Evolutionary conservation across 2,329 filamentous ascomycete species (phyloP).

Genomic region (Trichoderma citrinoviride): DNA sequence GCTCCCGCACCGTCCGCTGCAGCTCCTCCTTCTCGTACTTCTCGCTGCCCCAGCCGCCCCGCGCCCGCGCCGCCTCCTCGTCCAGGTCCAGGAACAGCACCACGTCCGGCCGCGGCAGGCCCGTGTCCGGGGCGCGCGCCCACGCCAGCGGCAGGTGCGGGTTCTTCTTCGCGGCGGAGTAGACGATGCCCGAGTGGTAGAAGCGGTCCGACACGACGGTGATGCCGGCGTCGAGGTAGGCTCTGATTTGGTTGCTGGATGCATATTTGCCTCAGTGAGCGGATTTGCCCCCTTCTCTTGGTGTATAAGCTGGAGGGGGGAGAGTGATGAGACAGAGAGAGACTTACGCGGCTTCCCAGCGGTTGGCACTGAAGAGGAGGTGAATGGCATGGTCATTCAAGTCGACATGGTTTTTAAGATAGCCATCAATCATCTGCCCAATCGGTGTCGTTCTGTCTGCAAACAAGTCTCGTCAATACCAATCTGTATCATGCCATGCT

Average conservation of each 20-base stretch:
- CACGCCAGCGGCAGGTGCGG: slow-evolving; percentile 68
- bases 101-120: slow-evolving; percentile 81
- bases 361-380: slow-evolving; percentile 84
- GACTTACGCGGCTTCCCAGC: slow-evolving; percentile 71
- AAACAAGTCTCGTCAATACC: not conserved
- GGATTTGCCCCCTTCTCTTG: not conserved
- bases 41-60: slow-evolving; percentile 88
- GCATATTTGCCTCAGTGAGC: too few species aligned
- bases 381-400: slow-evolving; percentile 89
- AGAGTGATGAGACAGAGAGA: not conserved
- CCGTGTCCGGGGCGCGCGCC: slow-evolving; percentile 81
- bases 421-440: slow-evolving; percentile 81
- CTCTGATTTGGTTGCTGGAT: slow-evolving; percentile 49
- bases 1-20: slow-evolving; percentile 72
- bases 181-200: slow-evolving; percentile 92
- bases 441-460: slow-evolving; percentile 79
- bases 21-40: slow-evolving; percentile 82
- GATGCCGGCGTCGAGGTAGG: slow-evolving; percentile 60
- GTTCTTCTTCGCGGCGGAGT: slow-evolving; percentile 83
- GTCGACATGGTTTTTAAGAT: slow-evolving; percentile 68
- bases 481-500: not conserved
- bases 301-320: slow-evolving; percentile 2
- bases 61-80: slow-evolving; percentile 65
- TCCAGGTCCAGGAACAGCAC: slow-evolving; percentile 85
- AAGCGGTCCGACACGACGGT: slow-evolving; percentile 89